phyloP scores from a whole-genome alignment of 176 grass and related monocot species.

The Panicum miliaceum region DNA sequence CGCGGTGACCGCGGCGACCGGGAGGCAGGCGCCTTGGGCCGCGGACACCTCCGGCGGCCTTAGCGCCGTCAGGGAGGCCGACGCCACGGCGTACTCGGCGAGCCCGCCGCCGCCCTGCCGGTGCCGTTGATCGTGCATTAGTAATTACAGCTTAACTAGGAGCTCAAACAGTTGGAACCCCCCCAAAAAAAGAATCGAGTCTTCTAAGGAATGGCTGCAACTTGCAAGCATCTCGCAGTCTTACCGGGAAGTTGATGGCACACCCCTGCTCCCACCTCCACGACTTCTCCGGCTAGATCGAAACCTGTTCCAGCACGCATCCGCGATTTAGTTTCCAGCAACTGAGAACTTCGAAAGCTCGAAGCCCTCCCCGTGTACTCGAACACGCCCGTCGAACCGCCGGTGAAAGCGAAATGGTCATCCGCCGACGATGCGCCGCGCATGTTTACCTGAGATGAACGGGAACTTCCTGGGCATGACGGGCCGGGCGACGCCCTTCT shows the following conservation, averaged over 20 bases:
- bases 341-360: too few relatives aligned
- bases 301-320: conserved; percentile 4
- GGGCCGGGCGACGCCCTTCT: conserved; percentile 57
- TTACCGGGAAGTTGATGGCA: conserved; percentile 64
- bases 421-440: too few relatives aligned
- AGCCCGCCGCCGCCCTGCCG: conserved; percentile 4
- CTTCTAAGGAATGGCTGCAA: neutral
- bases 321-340: too few relatives aligned
- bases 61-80: conserved; percentile 35
- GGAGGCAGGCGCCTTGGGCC: conserved; percentile 57
- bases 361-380: too few relatives aligned
- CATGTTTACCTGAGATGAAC: conserved; percentile 7
- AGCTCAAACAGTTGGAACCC: too few relatives aligned
- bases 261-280: conserved; percentile 61
- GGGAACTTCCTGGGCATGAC: conserved; percentile 72
- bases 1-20: conserved; percentile 52
- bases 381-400: neutral
- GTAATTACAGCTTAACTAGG: neutral
- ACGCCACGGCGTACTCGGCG: conserved; percentile 61
- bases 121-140: neutral
- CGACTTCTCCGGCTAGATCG: conserved; percentile 50
- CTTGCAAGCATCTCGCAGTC: neutral
- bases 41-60: conserved; percentile 62
- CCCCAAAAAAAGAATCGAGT: neutral
- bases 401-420: neutral